Evolutionary conservation across 345 rosid species (phyloP), one percentile per base, ranked within the genome.

Genomic region (Brassica cretica): DNA sequence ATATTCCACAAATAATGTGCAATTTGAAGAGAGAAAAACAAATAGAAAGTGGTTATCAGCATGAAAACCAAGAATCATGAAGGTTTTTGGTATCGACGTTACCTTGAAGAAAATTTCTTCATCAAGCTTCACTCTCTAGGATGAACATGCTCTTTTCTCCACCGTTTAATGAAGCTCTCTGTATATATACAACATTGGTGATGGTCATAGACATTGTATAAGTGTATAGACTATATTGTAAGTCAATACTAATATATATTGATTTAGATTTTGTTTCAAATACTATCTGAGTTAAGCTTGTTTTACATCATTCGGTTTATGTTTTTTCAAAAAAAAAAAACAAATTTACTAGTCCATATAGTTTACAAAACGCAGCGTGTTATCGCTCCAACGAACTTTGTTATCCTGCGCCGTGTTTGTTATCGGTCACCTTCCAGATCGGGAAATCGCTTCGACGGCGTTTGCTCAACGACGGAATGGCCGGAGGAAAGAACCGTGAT

Each of bases 1-100:
- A 49, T 78, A 78, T 68, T 46, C 73, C 74, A 68, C 70, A 79
- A n/a, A n/a, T n/a, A n/a, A n/a, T n/a, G n/a, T n/a, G n/a, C n/a
- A n/a, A n/a, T n/a, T n/a, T n/a, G n/a, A n/a, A n/a, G n/a, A n/a
- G n/a, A n/a, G n/a, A n/a, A n/a, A n/a, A n/a, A n/a, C n/a, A n/a
- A n/a, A n/a, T n/a, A n/a, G n/a, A n/a, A n/a, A n/a, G n/a, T n/a
- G n/a, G n/a, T n/a, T n/a, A n/a, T n/a, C n/a, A n/a, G n/a, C n/a
- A n/a, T n/a, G n/a, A n/a, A n/a, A n/a, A n/a, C n/a, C n/a, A n/a
- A n/a, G n/a, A n/a, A n/a, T n/a, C n/a, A n/a, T n/a, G n/a, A 72
- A 60, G 39, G 1, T 62, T 37, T 69, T 18, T 60, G 63, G 5
- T 44, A 29, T 7, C 39, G 2, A 29, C 10, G n/a, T 62, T 49